Evolutionary conservation across 306 rosid genomes (phyloP).

Genomic region (Dalbergia oliveri): DNA sequence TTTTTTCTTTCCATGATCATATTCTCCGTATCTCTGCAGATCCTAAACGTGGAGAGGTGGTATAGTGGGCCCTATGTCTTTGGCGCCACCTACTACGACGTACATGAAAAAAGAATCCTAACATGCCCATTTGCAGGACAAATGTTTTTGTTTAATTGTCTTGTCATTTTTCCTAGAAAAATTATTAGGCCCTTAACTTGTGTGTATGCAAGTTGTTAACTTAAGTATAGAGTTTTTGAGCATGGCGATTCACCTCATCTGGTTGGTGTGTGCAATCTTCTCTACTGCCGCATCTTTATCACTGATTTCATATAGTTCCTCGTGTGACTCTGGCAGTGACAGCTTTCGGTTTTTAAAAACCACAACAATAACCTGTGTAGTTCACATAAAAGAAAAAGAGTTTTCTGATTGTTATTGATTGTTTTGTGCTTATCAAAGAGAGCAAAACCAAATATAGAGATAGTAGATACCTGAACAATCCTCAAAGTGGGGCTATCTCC

Average conservation of each 20-base stretch:
- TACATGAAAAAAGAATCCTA: constrained; percentile 53
- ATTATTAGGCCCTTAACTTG: constrained; percentile 41
- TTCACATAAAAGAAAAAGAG: not conserved
- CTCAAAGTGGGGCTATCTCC: constrained; percentile 70
- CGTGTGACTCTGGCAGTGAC: constrained; percentile 55
- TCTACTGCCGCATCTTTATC: constrained; percentile 59
- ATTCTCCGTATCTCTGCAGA: constrained; percentile 36
- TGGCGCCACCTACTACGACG: constrained; percentile 44
- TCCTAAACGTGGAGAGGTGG: constrained; percentile 36
- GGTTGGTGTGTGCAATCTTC: constrained; percentile 69
- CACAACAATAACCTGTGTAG: constrained; percentile 68
- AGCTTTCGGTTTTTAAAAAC: constrained; percentile 70
- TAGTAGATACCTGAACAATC: constrained; percentile 59
- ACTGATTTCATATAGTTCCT: constrained; percentile 67
- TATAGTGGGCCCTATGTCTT: constrained; percentile 48
- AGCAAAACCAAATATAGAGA: not conserved
- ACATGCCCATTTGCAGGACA: constrained; percentile 47
- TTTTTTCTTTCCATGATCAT: constrained; percentile 22
- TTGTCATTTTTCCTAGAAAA: constrained; percentile 25
- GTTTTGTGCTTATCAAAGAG: not conserved
- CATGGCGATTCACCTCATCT: constrained; percentile 65
- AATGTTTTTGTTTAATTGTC: constrained; percentile 40
- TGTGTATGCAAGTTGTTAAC: constrained; percentile 31
- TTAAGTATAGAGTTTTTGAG: constrained; percentile 28
- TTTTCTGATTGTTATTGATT: not conserved